These are phyloP conservation scores for Plasmodium cynomolgi DNA, from an alignment of 169 alveolate genomes.

Conservation along the genomic window DNA sequence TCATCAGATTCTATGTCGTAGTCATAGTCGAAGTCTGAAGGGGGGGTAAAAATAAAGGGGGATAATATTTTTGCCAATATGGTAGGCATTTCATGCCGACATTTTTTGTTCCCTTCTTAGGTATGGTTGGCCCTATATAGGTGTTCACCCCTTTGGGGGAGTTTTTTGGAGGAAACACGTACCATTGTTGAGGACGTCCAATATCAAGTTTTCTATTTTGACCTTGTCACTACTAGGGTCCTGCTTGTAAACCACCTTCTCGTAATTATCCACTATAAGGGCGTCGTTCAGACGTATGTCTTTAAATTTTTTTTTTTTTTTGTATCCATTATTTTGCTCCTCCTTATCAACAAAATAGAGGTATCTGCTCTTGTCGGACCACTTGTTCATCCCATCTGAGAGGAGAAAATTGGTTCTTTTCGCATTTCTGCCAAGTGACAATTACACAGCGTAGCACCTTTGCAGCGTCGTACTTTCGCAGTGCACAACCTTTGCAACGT, in stretches of 20 bases:
- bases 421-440: neutral
- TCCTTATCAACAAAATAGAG: slow-evolving; percentile 54
- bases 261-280: slow-evolving; percentile 29
- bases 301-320: slow-evolving; percentile 33
- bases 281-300: slow-evolving; percentile 30
- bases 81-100: neutral
- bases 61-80: neutral
- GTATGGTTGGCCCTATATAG: neutral
- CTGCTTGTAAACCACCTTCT: slow-evolving; percentile 28
- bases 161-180: neutral
- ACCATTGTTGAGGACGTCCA: slow-evolving; percentile 54
- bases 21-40: slow-evolving; percentile 10
- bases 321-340: slow-evolving; percentile 22
- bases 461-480: neutral
- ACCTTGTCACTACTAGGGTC: slow-evolving; percentile 48
- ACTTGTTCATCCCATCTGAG: slow-evolving; percentile 46
- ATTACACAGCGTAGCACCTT: neutral
- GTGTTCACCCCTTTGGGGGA: neutral
- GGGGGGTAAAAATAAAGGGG: neutral
- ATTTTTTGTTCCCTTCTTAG: neutral
- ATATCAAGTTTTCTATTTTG: slow-evolving; percentile 44
- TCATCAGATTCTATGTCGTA: slow-evolving; percentile 16
- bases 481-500: neutral
- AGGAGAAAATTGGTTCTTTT: neutral
- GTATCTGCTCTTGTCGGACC: slow-evolving; percentile 46